Base-by-base conservation (phyloP, 208 protist genomes). In the Angomonas ambiguus region DNA sequence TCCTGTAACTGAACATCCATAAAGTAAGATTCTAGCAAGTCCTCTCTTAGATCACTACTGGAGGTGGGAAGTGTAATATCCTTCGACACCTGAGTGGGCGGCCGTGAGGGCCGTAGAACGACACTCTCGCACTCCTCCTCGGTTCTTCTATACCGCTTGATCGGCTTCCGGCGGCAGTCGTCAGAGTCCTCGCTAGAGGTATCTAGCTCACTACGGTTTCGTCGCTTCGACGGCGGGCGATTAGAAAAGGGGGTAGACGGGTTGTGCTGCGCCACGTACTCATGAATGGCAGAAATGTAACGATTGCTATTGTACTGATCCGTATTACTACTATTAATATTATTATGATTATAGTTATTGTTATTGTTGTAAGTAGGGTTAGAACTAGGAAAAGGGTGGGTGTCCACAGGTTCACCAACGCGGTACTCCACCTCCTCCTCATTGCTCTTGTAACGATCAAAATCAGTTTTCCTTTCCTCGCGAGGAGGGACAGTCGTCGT, bases 231-330 rank as follows among this genome's bases (percentile, higher is more conserved):
- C 49, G 8, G 6, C 8, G 49, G 24, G 8, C 20, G 11, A 6
- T 8, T 27, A 27, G 49, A 20, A 6, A 20, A 8, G 35, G 13
- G 5, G 35, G 35, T 5, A 13, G 74, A 64, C 24, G 77, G 67
- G 34, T 80, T 74, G 53, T 67, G 69, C 53, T 88, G 72, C 24
- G 87, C 87, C 0, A 93, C 87, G 0, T 65, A 83, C 57, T 87
- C 79, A 59, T 94, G 87, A 41, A 90, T 85, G 10, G 82, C 80
- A 0, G 87, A 94, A 62, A 94, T 94, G 58, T 80, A 94, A 5
- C 13, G 8, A 41, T 41, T 41, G 13, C 35, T 41, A 55, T 80
- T 89, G 11, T 70, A 84, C 4, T 79, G 84, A 2, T 33, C 24
- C 20, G 27, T 27, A 22, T 18, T n/a, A 6, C 8, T 41, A 13